A percentile compares a stretch with the other conserved stretches of the same genome.
phyloP scores from a whole-genome alignment of 2,329 filamentous ascomycete genomes.

The Cladosporium colombiae region DNA sequence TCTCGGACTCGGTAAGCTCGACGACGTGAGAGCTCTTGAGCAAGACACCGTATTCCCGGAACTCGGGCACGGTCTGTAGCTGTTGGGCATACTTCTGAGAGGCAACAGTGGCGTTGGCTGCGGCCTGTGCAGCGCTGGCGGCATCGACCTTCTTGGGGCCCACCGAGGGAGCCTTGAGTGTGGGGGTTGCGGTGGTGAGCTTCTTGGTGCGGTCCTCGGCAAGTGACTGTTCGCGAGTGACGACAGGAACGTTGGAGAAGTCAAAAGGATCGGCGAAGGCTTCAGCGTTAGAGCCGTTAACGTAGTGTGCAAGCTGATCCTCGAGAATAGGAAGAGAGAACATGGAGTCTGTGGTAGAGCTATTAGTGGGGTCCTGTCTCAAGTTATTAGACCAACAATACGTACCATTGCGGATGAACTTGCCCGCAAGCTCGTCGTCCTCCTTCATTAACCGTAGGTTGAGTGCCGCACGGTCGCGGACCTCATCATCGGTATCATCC shows the following conservation, averaged over 20 bases:
- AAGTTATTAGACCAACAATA: neutral
- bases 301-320: constrained; percentile 96
- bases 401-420: constrained; percentile 90
- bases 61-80: constrained; percentile 83
- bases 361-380: constrained; percentile 27
- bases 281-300: constrained; percentile 85
- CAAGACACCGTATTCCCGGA: constrained; percentile 83
- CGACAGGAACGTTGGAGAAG: constrained; percentile 84
- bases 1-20: constrained; percentile 94
- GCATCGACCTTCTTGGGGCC: constrained; percentile 72
- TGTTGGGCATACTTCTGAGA: constrained; percentile 89
- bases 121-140: constrained; percentile 71
- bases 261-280: constrained; percentile 87
- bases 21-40: constrained; percentile 86
- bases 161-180: constrained; percentile 86
- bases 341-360: constrained; percentile 71
- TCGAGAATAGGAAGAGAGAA: constrained; percentile 94
- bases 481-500: constrained; percentile 96
- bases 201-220: constrained; percentile 97
- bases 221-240: constrained; percentile 92
- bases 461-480: constrained; percentile 89
- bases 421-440: constrained; percentile 73
- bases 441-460: constrained; percentile 91
- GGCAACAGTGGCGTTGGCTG: constrained; percentile 69
- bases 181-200: constrained; percentile 87